Evolutionary conservation across 2,329 filamentous ascomycete species (phyloP), one percentile per base, ranked within the genome.

Genomic region (Monosporascus sp.): DNA sequence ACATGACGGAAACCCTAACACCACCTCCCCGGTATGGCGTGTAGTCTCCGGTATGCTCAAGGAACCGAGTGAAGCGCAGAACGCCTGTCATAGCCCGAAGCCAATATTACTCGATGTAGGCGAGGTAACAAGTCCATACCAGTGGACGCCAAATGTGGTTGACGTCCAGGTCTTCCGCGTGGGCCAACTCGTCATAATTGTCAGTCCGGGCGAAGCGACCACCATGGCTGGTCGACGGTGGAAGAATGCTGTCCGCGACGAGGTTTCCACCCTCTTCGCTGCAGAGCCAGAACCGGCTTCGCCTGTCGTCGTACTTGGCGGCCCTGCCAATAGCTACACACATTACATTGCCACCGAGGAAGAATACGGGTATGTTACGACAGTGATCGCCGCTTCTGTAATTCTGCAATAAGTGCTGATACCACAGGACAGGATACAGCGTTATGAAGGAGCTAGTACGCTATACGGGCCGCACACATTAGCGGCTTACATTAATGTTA

Each of bases 151-250:
- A 1, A 97, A 97, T 61, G 84, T 97, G 47, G 91, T 96, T 46
- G 90, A 97, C 66, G 80, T 97, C 9, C 93, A 97, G 66, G 78
- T 88, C 31, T 77, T 97, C 15, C 87, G 93, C 14, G 87, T 93
- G 0, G 93, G 93, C 0, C 89, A 94, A 63, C 72, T 97, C 6
- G 75, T 95, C 52, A 87, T 97, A 56, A 84, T 97, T 56, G 83
- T 96, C 27, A 88, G 87, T 35, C 88, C 92, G 0, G 90, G 90
- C 31, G 93, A 97, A 70, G 90, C 89, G 1, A 94, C 89, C 0
- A 97, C 92, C 5, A 97, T 97, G 93, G 83, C 89, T 2, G 92
- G 92, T 1, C 81, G 92, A 22, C 83, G 93, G 25, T 97, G 93
- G 92, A 89, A 87, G 64, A 78, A 82, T 35, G 85, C 89, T 1